phyloP scores from a whole-genome alignment of 2,329 filamentous ascomycete species.

The Curvularia spicifera region DNA sequence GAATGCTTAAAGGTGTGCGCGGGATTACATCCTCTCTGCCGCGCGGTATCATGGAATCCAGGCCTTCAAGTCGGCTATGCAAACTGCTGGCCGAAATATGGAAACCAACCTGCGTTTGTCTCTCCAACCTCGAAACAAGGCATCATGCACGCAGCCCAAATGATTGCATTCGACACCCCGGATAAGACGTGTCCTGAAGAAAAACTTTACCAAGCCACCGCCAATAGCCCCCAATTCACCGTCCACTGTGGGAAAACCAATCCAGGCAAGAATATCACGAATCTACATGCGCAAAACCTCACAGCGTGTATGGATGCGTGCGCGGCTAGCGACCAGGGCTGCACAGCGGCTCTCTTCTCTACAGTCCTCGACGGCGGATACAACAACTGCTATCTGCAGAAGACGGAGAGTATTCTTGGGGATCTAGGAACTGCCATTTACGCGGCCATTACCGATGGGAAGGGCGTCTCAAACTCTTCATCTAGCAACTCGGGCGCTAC shows the following conservation, averaged over 20 bases:
- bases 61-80: conserved; percentile 38
- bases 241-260: conserved; percentile 41
- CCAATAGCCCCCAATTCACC: conserved; percentile 31
- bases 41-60: conserved; percentile 39
- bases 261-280: conserved; percentile 39
- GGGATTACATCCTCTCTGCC: conserved; percentile 39
- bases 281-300: conserved; percentile 35
- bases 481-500: not conserved
- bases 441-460: conserved; percentile 24
- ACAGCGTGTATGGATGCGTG: conserved; percentile 43
- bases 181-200: conserved; percentile 29
- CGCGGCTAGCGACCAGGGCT: conserved; percentile 28
- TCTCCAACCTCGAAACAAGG: conserved; percentile 18
- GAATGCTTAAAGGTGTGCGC: conserved; percentile 40
- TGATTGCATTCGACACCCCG: conserved; percentile 32
- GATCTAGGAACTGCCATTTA: conserved; percentile 30
- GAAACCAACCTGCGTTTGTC: conserved; percentile 17
- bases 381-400: conserved; percentile 45
- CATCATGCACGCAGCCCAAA: conserved; percentile 34
- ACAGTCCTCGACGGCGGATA: conserved; percentile 32
- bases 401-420: conserved; percentile 32
- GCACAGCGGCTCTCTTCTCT: conserved; percentile 39
- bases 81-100: conserved; percentile 44
- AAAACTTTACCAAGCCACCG: conserved; percentile 19
- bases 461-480: conserved; percentile 10